Evolutionary conservation across 116 monocot species (phyloP).

Genomic region (Papilionanthe hybrid): DNA sequence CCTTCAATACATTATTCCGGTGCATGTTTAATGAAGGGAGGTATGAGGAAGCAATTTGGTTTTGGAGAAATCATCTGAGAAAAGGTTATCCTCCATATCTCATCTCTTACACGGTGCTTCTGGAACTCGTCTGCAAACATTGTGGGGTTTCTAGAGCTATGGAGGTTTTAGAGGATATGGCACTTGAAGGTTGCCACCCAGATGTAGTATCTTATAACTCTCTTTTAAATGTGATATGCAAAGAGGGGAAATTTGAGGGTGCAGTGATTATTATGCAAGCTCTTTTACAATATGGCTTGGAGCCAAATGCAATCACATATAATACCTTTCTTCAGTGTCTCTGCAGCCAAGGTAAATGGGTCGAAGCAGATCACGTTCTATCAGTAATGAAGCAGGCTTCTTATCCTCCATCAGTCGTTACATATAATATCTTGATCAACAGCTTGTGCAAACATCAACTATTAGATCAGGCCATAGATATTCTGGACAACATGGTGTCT

Average conservation of each 20-base stretch:
- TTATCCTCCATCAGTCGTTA: conserved; percentile 49
- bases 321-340: conserved; percentile 70
- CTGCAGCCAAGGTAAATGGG: conserved; percentile 56
- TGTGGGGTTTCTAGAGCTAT: conserved; percentile 29
- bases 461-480: conserved; percentile 62
- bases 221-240: conserved; percentile 58
- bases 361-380: conserved; percentile 54
- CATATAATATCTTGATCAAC: conserved; percentile 82
- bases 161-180: conserved; percentile 45
- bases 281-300: conserved; percentile 46
- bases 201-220: conserved; percentile 68
- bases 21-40: conserved; percentile 28
- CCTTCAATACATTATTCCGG: conserved; percentile 47
- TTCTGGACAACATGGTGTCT: conserved; percentile 51
- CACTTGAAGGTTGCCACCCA: conserved; percentile 59
- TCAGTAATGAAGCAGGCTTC: conserved; percentile 48
- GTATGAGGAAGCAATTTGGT: conserved; percentile 37
- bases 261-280: conserved; percentile 29
- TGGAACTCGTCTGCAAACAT: conserved; percentile 51
- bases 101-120: conserved; percentile 41
- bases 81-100: conserved; percentile 49
- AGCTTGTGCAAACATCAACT: conserved; percentile 55
- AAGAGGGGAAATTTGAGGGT: conserved; percentile 48
- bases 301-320: conserved; percentile 64
- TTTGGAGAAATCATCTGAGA: conserved; percentile 45